phyloP scores from a whole-genome alignment of 495 filamentous ascomycete genomes.

The Parmelia sp. region DNA sequence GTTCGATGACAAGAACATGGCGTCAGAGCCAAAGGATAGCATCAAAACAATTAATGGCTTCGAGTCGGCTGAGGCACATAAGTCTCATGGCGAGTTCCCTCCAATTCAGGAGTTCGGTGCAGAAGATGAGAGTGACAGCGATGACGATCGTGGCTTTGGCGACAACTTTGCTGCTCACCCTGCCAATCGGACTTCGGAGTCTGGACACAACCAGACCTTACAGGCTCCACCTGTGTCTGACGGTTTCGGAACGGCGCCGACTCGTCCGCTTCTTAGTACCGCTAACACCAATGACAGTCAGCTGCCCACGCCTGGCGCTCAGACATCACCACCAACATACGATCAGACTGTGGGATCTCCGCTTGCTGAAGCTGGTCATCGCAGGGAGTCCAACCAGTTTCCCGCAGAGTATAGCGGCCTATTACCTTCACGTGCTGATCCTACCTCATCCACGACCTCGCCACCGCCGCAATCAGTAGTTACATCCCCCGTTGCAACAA shows the following conservation, averaged over 20 bases:
- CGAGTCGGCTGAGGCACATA: conserved; percentile 32
- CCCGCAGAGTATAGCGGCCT: conserved; percentile 59
- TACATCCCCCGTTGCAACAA: conserved; percentile 11
- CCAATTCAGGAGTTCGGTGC: conserved; percentile 77
- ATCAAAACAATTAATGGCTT: conserved; percentile 26
- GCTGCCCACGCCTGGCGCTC: conserved; percentile 50
- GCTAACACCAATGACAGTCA: conserved; percentile 24
- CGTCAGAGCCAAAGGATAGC: conserved; percentile 39
- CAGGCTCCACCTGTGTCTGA: conserved; percentile 28
- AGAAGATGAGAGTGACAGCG: conserved; percentile 75
- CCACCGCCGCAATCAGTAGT: conserved; percentile 11
- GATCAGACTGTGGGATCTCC: conserved; percentile 40
- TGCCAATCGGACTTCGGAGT: conserved; percentile 43
- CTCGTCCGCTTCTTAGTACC: conserved; percentile 21
- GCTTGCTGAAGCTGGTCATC: conserved; percentile 29
- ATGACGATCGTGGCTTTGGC: conserved; percentile 78
- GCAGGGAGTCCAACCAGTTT: conserved; percentile 40
- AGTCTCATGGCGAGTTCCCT: conserved; percentile 67
- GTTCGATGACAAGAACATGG: conserved; percentile 50
- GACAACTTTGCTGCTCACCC: conserved; percentile 80
- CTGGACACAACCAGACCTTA: conserved; percentile 30
- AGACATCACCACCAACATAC: conserved; percentile 62
- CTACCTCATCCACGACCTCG: conserved; percentile 42
- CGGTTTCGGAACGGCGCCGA: conserved; percentile 17
- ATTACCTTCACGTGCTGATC: conserved; percentile 57